A percentile compares a stretch with the other conserved stretches of the same genome.
Conservation (phyloP, 345 rosid species). For the Trapa incisa region DNA sequence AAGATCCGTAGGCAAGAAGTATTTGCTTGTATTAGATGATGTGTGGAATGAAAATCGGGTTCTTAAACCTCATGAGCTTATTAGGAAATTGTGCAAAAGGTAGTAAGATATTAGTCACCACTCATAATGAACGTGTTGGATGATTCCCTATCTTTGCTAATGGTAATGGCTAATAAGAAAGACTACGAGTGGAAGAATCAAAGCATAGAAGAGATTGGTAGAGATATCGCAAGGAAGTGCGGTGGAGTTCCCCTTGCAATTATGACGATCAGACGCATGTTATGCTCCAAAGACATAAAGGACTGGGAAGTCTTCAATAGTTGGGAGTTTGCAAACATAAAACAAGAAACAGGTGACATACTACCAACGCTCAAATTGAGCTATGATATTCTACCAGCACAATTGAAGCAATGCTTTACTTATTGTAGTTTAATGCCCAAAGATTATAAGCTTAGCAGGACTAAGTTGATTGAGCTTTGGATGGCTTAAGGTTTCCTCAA, state of each 20-base stretch:
- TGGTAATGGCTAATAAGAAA: not conserved
- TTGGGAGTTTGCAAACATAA: not conserved
- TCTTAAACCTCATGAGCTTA: fast-evolving
- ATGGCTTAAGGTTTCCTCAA: constrained; percentile 11
- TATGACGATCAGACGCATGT: not conserved
- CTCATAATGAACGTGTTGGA: not conserved
- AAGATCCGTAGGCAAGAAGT: no score
- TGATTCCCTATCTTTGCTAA: not conserved
- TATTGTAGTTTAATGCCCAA: constrained; percentile 19
- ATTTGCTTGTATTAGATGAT: no score
- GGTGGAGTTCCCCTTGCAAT: not conserved
- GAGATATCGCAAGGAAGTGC: not conserved
- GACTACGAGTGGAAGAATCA: not conserved
- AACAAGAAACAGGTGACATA: not conserved
- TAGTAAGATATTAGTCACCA: constrained; percentile 6
- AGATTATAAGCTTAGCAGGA: constrained; percentile 8
- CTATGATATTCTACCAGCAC: constrained; percentile 11
- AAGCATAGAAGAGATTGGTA: not conserved
- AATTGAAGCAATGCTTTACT: constrained; percentile 13
- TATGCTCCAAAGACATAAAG: not conserved
- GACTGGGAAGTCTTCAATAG: constrained; percentile 8
- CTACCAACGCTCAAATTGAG: constrained; percentile 11
- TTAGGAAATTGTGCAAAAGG: not conserved
- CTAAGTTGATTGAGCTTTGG: constrained; percentile 12
- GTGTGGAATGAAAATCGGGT: not conserved